These are phyloP conservation scores for Claviceps sp. DNA, from an alignment of 2,329 filamentous ascomycete genomes.

Conservation along the genomic window DNA sequence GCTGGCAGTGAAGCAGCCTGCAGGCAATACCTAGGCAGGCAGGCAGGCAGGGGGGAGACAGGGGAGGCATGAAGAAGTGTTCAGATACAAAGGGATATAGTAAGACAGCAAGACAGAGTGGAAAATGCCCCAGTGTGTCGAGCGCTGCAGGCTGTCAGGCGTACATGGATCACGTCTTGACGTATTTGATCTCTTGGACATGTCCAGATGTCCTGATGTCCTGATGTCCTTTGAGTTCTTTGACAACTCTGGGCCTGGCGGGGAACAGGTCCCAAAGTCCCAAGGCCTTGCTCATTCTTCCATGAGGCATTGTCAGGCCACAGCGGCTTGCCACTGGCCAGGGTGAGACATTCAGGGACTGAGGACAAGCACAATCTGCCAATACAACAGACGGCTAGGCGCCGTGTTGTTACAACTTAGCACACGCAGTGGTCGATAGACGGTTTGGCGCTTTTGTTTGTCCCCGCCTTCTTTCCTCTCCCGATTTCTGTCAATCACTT, in stretches of 20 bases:
- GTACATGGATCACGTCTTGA: no score
- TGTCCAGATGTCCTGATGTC: no score
- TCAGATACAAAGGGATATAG: slow-evolving; percentile 2
- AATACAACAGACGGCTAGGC: not conserved
- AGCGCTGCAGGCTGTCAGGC: not conserved
- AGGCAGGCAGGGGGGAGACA: not conserved
- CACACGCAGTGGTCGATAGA: not conserved
- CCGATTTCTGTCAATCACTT: not conserved
- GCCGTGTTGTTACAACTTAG: not conserved
- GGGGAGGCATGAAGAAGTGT: not conserved
- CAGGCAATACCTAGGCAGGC: not conserved
- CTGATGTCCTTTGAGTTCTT: not conserved
- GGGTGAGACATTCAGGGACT: slow-evolving; percentile 10
- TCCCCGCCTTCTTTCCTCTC: not conserved
- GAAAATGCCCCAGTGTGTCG: not conserved
- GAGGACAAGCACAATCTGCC: slow-evolving; percentile 1
- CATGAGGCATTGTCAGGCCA: slow-evolving; percentile 7
- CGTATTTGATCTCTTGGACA: no score
- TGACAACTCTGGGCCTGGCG: not conserved
- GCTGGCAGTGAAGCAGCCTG: not conserved
- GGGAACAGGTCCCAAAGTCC: not conserved
- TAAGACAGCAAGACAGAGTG: slow-evolving; percentile 1
- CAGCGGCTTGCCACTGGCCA: slow-evolving; percentile 1
- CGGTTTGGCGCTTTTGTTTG: not conserved
- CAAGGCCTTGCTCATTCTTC: slow-evolving; percentile 4